Conservation (phyloP, 805 yeast species). For the Yarrowia hollandica region DNA sequence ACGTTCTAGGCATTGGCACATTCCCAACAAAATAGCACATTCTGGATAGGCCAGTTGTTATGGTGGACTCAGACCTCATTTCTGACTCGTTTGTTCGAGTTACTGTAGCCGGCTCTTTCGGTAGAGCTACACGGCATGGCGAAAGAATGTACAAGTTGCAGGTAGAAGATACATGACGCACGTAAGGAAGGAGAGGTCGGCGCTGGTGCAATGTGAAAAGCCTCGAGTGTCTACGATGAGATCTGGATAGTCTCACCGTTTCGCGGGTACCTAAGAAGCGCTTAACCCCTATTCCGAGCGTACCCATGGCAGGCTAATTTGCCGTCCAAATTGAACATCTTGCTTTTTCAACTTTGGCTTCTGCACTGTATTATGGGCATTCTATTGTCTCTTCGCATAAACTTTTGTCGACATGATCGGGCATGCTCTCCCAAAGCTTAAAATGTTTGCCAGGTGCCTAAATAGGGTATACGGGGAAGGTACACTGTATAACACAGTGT, state of each 20-base stretch:
- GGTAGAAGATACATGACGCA: constrained; percentile 3
- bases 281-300: not conserved
- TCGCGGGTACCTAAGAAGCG: not conserved
- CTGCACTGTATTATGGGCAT: not conserved
- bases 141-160: constrained; percentile 7
- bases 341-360: not conserved
- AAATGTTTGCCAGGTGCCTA: constrained; percentile 2
- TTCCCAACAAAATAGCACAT: not conserved
- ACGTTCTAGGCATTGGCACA: not conserved
- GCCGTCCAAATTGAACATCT: not conserved
- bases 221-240: no score
- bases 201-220: no score
- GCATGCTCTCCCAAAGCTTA: not conserved
- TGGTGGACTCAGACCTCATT: no score
- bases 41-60: not conserved
- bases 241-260: no score
- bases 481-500: not conserved
- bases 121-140: not conserved
- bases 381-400: not conserved
- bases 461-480: constrained; percentile 15
- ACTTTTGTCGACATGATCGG: constrained; percentile 1
- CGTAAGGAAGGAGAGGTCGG: not conserved
- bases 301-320: not conserved
- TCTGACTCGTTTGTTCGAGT: not conserved
- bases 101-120: not conserved